Evolutionary conservation across 2,329 filamentous ascomycete species (phyloP).

Genomic region (Cadophora malorum): DNA sequence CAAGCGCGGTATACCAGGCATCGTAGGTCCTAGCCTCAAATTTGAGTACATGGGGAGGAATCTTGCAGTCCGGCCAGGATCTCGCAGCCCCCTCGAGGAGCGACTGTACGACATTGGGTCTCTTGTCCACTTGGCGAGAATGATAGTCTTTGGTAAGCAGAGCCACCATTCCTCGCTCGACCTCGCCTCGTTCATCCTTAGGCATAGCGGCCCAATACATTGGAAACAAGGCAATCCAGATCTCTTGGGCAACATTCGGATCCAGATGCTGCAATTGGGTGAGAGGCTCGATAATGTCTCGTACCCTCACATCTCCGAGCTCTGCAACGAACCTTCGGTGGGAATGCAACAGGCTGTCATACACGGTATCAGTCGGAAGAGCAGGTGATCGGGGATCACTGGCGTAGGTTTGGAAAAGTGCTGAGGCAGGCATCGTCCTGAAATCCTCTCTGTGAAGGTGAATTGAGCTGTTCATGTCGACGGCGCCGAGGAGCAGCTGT

Average conservation of each 20-base stretch:
- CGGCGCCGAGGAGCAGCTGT: constrained; percentile 87
- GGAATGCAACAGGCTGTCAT: constrained; percentile 77
- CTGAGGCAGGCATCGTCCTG: constrained; percentile 74
- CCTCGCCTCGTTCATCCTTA: constrained; percentile 85
- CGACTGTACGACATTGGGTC: constrained; percentile 94
- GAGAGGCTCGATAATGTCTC: constrained; percentile 88
- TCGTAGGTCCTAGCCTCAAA: constrained; percentile 94
- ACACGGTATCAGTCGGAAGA: constrained; percentile 80
- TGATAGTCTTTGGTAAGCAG: constrained; percentile 96
- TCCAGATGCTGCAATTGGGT: constrained; percentile 93
- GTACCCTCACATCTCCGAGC: constrained; percentile 82
- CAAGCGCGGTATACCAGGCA: constrained; percentile 94
- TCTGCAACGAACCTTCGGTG: constrained; percentile 86
- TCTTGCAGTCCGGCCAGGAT: constrained; percentile 85
- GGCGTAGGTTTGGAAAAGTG: constrained; percentile 74
- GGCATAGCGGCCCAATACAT: constrained; percentile 90
- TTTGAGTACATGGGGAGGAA: constrained; percentile 95
- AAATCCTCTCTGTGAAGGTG: constrained; percentile 87
- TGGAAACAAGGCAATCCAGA: constrained; percentile 92
- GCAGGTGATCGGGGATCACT: constrained; percentile 70
- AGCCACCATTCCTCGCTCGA: constrained; percentile 89
- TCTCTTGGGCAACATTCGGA: constrained; percentile 77
- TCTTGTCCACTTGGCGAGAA: constrained; percentile 88
- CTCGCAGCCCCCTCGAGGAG: constrained; percentile 87
- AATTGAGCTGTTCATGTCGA: constrained; percentile 82